Base-by-base conservation (phyloP, 108 stramenopile genomes). In the Cyclotella atomus region DNA sequence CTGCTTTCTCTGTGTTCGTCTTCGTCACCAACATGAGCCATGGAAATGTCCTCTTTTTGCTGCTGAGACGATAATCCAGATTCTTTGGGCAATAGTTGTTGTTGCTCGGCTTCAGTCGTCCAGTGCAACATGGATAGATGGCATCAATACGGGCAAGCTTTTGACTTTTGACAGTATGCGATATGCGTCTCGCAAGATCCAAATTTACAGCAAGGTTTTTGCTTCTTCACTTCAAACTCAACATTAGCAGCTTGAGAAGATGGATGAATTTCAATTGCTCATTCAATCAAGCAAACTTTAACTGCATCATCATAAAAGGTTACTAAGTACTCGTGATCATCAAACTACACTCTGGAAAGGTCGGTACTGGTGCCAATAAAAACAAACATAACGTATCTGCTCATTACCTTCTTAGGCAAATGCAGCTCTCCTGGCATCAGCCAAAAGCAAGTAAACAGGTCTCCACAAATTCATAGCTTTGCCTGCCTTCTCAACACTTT, bases 401-500 rank as follows among this genome's bases (percentile, higher is more conserved):
- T n/a, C n/a, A n/a, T n/a, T n/a, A n/a, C n/a, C 38, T 41, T 41
- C 38, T 41, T 12, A 41, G 12, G 38, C 38, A 41, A 7, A 12
- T 41, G 9, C 38, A 7, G 9, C 38, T 12, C 14, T 30, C 30
- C 29, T 29, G 10, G 29, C 56, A 57, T 57, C 56, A 32, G 20
- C 56, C 30, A 57, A 57, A 15, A 57, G 12, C 56, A 57, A 29
- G 49, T 75, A 67, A 75, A 45, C 45, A 49, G 73, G 75, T 35
- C 59, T 76, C 66, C 75, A 76, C 32, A 62, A 46, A 50, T 62
- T 50, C 66, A 76, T 32, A 14, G 41, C 75, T n/a, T 35, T 68
- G 29, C 75, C 60, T 9, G 68, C 60, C 75, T 76, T 68, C 14
- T 54, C 41, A 19, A 68, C 28, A 8, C 75, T 55, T 2, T 34